Conservation (phyloP, 2,329 filamentous ascomycete genomes). For the Aspergillus spinulosporus region DNA sequence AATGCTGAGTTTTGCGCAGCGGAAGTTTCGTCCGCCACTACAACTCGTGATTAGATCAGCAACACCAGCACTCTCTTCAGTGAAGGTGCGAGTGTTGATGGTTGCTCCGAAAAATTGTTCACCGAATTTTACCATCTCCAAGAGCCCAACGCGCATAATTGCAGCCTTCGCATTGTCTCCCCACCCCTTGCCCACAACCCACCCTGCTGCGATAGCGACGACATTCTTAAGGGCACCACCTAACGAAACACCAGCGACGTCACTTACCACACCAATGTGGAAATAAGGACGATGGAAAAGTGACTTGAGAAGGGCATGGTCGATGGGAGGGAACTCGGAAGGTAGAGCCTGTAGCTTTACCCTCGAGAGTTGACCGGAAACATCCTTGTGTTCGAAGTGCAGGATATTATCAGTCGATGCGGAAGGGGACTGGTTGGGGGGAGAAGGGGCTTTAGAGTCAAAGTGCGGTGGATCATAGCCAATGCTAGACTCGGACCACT, state of each 20-base stretch:
- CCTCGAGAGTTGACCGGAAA: conserved; percentile 65
- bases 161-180: conserved; percentile 99
- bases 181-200: conserved; percentile 94
- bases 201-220: conserved; percentile 89
- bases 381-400: conserved; percentile 66
- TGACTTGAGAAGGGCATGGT: conserved; percentile 77
- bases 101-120: conserved; percentile 88
- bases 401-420: conserved; percentile 53
- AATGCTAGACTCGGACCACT: conserved; percentile 95
- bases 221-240: conserved; percentile 96
- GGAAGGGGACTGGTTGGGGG: conserved; percentile 51
- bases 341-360: conserved; percentile 74
- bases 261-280: conserved; percentile 88
- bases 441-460: conserved; percentile 76
- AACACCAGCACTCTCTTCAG: conserved; percentile 93
- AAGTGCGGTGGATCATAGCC: conserved; percentile 90
- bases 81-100: conserved; percentile 81
- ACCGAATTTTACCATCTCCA: conserved; percentile 96
- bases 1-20: conserved; percentile 85
- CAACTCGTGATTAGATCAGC: conserved; percentile 95
- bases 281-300: conserved; percentile 98
- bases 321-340: conserved; percentile 77
- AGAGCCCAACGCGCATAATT: conserved; percentile 90
- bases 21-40: conserved; percentile 88
- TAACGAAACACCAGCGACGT: conserved; percentile 95